Evolutionary conservation across 345 rosid species (phyloP).

Genomic region (Luvunga scandens): DNA sequence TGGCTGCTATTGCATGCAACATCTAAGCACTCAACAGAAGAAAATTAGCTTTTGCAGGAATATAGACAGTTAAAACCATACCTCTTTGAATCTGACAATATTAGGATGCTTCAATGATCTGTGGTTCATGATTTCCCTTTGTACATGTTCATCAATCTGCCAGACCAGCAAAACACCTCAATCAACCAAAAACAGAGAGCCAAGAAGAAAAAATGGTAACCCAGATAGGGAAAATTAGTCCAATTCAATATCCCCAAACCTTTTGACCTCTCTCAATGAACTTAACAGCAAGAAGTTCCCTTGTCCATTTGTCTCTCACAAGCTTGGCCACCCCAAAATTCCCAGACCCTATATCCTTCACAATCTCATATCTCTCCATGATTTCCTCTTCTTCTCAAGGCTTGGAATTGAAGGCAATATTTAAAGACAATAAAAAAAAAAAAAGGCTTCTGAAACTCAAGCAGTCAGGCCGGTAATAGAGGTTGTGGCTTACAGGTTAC

Average conservation of each 20-base stretch:
- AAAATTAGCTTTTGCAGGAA: neutral
- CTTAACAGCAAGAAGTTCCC: conserved; percentile 62
- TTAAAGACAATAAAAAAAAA: neutral
- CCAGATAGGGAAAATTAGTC: neutral
- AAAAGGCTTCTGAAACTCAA: neutral
- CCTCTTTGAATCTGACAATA: conserved; percentile 73
- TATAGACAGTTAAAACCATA: neutral
- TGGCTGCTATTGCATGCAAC: neutral
- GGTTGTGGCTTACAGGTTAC: conserved; percentile 16
- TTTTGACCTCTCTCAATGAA: conserved; percentile 62
- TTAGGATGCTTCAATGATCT: conserved; percentile 75
- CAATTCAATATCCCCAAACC: conserved; percentile 24
- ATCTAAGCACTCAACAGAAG: neutral
- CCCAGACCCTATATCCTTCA: conserved; percentile 66
- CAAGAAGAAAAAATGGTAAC: neutral
- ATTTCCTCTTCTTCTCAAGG: neutral
- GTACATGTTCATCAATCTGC: conserved; percentile 74
- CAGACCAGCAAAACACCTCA: conserved; percentile 8
- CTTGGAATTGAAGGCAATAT: neutral
- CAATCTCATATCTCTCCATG: conserved; percentile 68
- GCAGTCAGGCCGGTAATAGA: neutral
- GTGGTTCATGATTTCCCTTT: conserved; percentile 74
- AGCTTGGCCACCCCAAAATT: conserved; percentile 71
- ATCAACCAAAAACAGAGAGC: neutral
- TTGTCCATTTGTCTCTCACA: conserved; percentile 45